Base-by-base conservation (phyloP, 352 stramenopile species). In the Phytophthora pseudosyringae region DNA sequence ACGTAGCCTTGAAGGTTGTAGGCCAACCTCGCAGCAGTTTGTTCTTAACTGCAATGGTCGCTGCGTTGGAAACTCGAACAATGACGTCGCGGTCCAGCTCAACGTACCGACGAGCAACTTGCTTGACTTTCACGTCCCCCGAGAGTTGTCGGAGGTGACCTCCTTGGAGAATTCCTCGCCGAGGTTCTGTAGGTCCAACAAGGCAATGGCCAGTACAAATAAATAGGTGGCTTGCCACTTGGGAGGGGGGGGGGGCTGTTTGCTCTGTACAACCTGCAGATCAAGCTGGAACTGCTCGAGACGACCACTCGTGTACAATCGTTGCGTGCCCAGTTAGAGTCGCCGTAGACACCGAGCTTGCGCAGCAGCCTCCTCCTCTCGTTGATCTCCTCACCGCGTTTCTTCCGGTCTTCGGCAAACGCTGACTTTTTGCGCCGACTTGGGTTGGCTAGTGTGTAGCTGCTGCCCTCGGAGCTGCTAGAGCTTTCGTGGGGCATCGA, bases 1-100 rank as follows among this genome's bases (percentile, higher is more conserved):
- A 83, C 71, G 64, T 88, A 91, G 15, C 81, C 81, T 15, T 76
- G 67, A 32, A 89, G 64, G 10, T 69, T 56, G 51, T 88, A 89
- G 13, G 35, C 28, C 13, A 76, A 5, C 69, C 68, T 8, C 12
- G 55, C 8, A 76, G 52, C 5, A 69, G 67, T 49, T 86, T 74
- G 49, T 79, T 56, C n/a, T 70, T 73, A 56, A 90, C 81, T 82
- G 67, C n/a, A 73, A 49, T 5, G 81, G 76, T 31, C 80, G n/a
- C n/a, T 57, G 29, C 74, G 64, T 56, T 71, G 73, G 78, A 71
- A 5, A 71, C 75, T 78, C 79, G 86, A 11, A 88, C 78, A 21
- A 90, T 78, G 26, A 90, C 67, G 11, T 86, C 67, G 28, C 79
- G 79, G 46, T 83, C 81, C 25, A 62, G 39, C 41, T 89, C 78